Base-by-base conservation (phyloP, 2,329 filamentous ascomycete species). In the Coccinonectria pachysandricola region DNA sequence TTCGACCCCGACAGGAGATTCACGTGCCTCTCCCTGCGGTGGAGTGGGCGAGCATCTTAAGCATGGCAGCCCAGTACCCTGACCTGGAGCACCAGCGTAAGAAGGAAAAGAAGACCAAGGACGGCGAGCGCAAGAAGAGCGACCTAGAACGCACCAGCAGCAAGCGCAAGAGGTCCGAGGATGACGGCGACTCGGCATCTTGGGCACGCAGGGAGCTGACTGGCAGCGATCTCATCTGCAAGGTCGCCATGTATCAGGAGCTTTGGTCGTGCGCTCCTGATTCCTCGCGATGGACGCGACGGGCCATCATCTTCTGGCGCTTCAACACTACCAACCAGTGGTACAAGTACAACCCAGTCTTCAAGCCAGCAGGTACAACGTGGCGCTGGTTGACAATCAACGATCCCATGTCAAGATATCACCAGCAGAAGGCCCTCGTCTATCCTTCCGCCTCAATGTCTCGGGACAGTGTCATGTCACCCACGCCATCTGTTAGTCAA, bases 171-270 rank as follows among this genome's bases (percentile, higher is more conserved):
- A 46, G 55, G 10, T 54, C 52, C 7, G 55, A 59, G 32, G 54
- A 57, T 28, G 55, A 59, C 20, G 55, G 55, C 8, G 55, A 59
- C 31, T 55, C 55, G 4, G 52, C 54, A 6, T 51, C 54, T 2
- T 59, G 55, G 55, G 45, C 53, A 5, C 49, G 54, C 2, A 52
- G 55, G 5, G 54, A 59, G 31, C 46, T 45, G 12, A 64, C 65
- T 2, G 64, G 66, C 37, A 67, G 68, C 42, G 68, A 75, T 21
- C 59, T 75, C 30, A 62, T 77, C 26, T 60, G 65, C 37, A 66
- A 68, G 48, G 71, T 77, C 23, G 70, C 70, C 46, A 78, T 78
- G 73, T 72, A 75, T 48, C 74, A 79, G 48, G 74, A 78, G 55
- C 61, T 78, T 18, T 75, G 67, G 63, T 76, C 70, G 4, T 55